Evolutionary conservation across 2,329 filamentous ascomycete species (phyloP), one percentile per base, ranked within the genome.

Genomic region (Colletotrichum spaethianum): DNA sequence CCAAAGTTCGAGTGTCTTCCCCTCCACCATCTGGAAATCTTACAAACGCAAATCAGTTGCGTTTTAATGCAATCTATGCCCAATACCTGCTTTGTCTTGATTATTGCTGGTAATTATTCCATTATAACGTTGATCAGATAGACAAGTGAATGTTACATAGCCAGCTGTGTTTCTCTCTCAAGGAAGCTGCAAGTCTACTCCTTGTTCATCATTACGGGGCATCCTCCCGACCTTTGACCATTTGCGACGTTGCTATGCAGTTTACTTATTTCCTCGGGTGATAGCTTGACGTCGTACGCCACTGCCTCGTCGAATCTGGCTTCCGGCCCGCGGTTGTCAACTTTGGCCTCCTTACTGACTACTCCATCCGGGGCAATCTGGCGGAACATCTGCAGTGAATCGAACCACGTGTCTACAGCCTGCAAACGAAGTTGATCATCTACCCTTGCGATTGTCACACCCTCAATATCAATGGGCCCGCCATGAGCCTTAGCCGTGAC

Each of bases 371-470:
- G 69, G 0, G 69, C 72, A 20, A 93, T 92, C 81, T 92, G 90
- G 6, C 89, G 83, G 77, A 93, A 93, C 90, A 93, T 91, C 50
- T 90, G 86, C 77, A 91, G 81, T 0, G 91, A 89, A 76, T 93
- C 91, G 75, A 91, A 92, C 86, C 89, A 93, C 0, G 90, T 90
- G 72, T 92, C 88, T 4, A 93, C 83, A 23, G 82, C 83, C 74
- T 88, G 84, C 2, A 93, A 80, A 70, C 89, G 87, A 52, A 92
- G 80, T 72, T 87, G 86, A 18, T 90, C 88, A 75, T 92, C 89
- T 7, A 93, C 87, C 26, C 85, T 85, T 14, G 91, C 91, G 18
- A 92, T 84, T 0, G 89, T 90, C 42, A 93, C 82, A 5, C 91
- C n/a, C 78, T 90, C 84, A 69, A 93, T 91, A 73, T 93, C 89